Conservation (phyloP, 768 basidiomycete genomes). For the Boletus eberwhitei region DNA sequence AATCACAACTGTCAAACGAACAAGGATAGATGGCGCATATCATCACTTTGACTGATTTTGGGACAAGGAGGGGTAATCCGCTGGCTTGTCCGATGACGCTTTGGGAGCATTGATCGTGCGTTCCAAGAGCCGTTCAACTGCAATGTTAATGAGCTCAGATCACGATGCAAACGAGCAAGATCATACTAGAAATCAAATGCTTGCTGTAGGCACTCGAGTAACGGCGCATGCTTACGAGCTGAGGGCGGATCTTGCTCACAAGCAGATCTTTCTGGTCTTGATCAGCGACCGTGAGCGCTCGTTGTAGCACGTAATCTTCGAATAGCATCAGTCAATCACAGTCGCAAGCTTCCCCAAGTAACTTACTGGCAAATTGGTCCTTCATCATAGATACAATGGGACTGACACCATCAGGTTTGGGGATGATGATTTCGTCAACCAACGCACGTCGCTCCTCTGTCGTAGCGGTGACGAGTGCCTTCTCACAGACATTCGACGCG, state of each 20-base stretch:
- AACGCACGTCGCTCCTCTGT: slow-evolving; percentile 61
- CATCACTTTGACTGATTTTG: slow-evolving; percentile 24
- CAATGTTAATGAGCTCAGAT: slow-evolving; percentile 7
- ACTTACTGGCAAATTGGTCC: slow-evolving; percentile 86
- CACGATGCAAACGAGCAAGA: neutral
- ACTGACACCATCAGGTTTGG: slow-evolving; percentile 63
- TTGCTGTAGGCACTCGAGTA: slow-evolving; percentile 74
- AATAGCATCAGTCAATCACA: neutral
- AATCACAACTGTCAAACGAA: slow-evolving; percentile 8
- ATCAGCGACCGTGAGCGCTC: slow-evolving; percentile 65
- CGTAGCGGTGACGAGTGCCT: slow-evolving; percentile 70
- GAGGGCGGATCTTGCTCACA: slow-evolving; percentile 58
- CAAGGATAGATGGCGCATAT: slow-evolving; percentile 1
- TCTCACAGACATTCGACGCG: slow-evolving; percentile 95
- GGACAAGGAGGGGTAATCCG: slow-evolving; percentile 29
- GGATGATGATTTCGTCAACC: slow-evolving; percentile 77
- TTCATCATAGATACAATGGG: slow-evolving; percentile 72
- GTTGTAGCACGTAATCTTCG: slow-evolving; percentile 83
- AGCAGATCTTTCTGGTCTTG: slow-evolving; percentile 69
- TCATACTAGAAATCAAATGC: slow-evolving; percentile 76
- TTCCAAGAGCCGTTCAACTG: slow-evolving; percentile 71
- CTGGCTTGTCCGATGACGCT: slow-evolving; percentile 25
- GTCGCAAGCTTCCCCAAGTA: neutral
- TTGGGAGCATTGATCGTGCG: slow-evolving; percentile 38
- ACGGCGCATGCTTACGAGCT: slow-evolving; percentile 67